Conservation (phyloP, 192 early-diverging fungal species). For the Endogone sp. region DNA sequence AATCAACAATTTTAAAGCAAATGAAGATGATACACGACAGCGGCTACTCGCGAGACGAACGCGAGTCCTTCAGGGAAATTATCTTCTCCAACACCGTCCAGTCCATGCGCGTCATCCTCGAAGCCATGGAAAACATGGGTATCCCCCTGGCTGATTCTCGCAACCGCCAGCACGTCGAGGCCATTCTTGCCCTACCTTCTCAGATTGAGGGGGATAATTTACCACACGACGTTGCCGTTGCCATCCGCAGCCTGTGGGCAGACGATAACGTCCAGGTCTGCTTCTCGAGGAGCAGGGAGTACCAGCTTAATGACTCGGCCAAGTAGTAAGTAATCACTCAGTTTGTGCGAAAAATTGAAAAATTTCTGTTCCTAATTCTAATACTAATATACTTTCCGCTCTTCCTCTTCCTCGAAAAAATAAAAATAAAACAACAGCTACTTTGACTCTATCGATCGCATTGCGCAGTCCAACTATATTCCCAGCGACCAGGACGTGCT, state of each 20-base stretch:
- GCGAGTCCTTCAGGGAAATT: constrained; percentile 91
- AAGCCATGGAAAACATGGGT: constrained; percentile 88
- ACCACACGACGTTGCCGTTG: constrained; percentile 72
- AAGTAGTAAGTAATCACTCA: constrained; percentile 84
- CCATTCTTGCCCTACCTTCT: constrained; percentile 76
- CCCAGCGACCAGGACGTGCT: constrained; percentile 97
- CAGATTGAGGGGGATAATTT: constrained; percentile 89
- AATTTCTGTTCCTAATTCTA: constrained; percentile 17
- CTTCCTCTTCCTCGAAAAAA: too few relatives aligned
- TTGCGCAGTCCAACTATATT: constrained; percentile 72
- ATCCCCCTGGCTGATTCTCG: constrained; percentile 65
- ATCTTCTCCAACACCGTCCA: constrained; percentile 95
- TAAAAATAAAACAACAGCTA: too few relatives aligned
- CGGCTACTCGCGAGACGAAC: constrained; percentile 87
- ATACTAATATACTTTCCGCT: background rate
- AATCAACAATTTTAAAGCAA: constrained; percentile 96
- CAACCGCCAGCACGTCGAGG: constrained; percentile 64
- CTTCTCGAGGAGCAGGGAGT: constrained; percentile 82
- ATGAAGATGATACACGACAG: constrained; percentile 98
- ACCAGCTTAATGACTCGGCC: constrained; percentile 96
- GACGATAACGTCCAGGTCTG: constrained; percentile 82
- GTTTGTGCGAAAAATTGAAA: constrained; percentile 7
- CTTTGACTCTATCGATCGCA: constrained; percentile 92
- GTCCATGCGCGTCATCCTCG: constrained; percentile 93
- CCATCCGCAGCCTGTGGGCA: constrained; percentile 79